These are phyloP conservation scores for Diaporthe citrichinensis DNA, from an alignment of 2,329 filamentous ascomycete genomes.

Conservation along the genomic window DNA sequence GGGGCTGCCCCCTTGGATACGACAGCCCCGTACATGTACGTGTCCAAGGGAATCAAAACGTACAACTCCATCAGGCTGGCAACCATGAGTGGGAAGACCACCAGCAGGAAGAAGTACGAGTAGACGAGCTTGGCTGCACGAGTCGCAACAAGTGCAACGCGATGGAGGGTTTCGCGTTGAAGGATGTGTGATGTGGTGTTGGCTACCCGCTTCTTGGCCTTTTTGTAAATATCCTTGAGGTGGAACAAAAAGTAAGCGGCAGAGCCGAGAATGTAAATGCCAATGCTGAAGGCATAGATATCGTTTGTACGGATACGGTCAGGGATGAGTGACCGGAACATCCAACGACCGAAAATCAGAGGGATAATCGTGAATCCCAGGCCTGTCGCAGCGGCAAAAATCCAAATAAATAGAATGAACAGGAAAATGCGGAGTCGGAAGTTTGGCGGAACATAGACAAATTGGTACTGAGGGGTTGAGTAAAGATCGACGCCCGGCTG, in stretches of 20 bases:
- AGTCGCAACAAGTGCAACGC: constrained; percentile 48
- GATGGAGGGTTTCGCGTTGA: constrained; percentile 50
- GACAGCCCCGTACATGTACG: constrained; percentile 70
- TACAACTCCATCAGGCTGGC: constrained; percentile 90
- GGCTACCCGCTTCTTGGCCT: constrained; percentile 50
- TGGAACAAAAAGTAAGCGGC: constrained; percentile 74
- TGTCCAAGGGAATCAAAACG: constrained; percentile 87
- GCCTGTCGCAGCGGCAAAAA: constrained; percentile 91
- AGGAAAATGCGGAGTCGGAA: constrained; percentile 85
- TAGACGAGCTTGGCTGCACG: constrained; percentile 72
- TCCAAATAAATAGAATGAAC: constrained; percentile 92
- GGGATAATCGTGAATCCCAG: constrained; percentile 89
- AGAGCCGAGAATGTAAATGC: constrained; percentile 84
- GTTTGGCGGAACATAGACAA: constrained; percentile 86
- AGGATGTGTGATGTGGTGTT: constrained; percentile 47
- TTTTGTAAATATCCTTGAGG: constrained; percentile 55
- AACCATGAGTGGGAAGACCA: constrained; percentile 87
- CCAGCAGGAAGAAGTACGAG: constrained; percentile 79
- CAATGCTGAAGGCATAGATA: constrained; percentile 95
- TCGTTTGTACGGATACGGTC: constrained; percentile 85
- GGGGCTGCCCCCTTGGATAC: constrained; percentile 43
- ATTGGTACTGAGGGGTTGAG: constrained; percentile 73
- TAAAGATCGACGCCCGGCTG: constrained; percentile 65
- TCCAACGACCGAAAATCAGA: constrained; percentile 83
- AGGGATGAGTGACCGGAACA: constrained; percentile 83